Conservation (phyloP, 139 green algal species). For the Spirogloea muscicola region DNA sequence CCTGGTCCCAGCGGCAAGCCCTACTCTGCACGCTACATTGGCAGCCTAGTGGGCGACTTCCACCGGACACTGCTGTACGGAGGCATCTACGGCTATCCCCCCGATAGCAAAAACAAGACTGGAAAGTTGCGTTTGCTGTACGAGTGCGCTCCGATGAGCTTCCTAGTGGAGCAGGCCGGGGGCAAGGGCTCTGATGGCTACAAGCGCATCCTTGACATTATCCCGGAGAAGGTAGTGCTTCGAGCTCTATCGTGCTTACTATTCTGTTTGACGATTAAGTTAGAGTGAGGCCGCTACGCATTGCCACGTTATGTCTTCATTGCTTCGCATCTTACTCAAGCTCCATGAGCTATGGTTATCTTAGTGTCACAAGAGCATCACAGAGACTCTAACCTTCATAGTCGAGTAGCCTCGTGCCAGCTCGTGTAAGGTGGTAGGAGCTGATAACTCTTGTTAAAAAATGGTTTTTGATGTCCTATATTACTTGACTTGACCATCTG, state of each 20-base stretch:
- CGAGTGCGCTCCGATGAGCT: conserved; percentile 95
- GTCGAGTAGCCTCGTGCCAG: too few relatives aligned
- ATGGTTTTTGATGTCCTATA: too few relatives aligned
- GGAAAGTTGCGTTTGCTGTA: conserved; percentile 98
- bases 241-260: neutral
- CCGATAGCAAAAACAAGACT: conserved; percentile 86
- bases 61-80: conserved; percentile 93
- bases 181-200: conserved; percentile 66
- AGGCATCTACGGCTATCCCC: conserved; percentile 96
- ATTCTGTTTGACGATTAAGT: conserved; percentile 5
- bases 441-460: too few relatives aligned
- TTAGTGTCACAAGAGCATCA: too few relatives aligned
- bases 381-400: too few relatives aligned
- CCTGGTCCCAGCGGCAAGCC: conserved; percentile 67
- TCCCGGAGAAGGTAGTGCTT: conserved; percentile 54
- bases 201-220: conserved; percentile 70
- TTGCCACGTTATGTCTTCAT: too few relatives aligned
- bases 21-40: conserved; percentile 95
- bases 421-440: too few relatives aligned
- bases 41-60: conserved; percentile 93
- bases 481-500: too few relatives aligned
- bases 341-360: too few relatives aligned
- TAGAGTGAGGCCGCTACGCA: too few relatives aligned
- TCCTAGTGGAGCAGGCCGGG: conserved; percentile 79
- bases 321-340: too few relatives aligned